These are phyloP conservation scores for Balamuthia mandrillaris DNA, from an alignment of 208 protist genomes.

Conservation along the genomic window DNA sequence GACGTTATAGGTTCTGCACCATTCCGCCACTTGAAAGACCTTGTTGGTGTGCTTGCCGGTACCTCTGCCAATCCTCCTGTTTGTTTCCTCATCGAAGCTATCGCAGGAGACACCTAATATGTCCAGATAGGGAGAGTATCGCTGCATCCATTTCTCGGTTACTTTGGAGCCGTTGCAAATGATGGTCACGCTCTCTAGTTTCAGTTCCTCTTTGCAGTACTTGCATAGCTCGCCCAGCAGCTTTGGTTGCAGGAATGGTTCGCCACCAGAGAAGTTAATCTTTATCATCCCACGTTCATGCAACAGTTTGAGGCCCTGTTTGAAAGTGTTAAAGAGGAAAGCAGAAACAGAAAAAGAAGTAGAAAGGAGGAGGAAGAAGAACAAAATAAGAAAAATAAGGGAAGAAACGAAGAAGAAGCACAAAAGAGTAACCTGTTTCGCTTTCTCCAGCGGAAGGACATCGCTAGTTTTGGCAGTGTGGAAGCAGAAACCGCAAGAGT, in stretches of 20 bases:
- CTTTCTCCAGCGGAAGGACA: too few relatives aligned
- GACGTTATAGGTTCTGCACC: neutral
- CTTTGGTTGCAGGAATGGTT: too few relatives aligned
- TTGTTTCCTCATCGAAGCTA: slow-evolving; percentile 29
- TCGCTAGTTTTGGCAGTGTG: too few relatives aligned
- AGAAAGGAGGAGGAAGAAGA: too few relatives aligned
- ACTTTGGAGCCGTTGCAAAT: slow-evolving; percentile 3
- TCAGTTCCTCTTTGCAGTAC: neutral
- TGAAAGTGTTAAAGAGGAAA: neutral
- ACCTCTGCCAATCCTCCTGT: slow-evolving; percentile 5
- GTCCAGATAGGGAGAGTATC: neutral
- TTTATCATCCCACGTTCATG: neutral
- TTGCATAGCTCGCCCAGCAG: slow-evolving; percentile 1
- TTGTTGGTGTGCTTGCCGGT: neutral
- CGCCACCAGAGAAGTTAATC: slow-evolving; percentile 32
- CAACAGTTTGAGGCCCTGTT: neutral
- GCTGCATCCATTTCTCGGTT: neutral
- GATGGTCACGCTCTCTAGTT: neutral
- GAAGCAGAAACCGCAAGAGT: too few relatives aligned
- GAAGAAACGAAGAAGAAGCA: too few relatives aligned
- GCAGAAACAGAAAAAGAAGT: too few relatives aligned
- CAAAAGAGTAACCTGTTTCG: too few relatives aligned
- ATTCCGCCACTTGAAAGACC: neutral
- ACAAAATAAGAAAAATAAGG: too few relatives aligned
- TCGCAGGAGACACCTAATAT: slow-evolving; percentile 34